These are phyloP conservation scores for Pseudotsuga menziesii DNA, from an alignment of 75 land plant species.

Conservation along the genomic window DNA sequence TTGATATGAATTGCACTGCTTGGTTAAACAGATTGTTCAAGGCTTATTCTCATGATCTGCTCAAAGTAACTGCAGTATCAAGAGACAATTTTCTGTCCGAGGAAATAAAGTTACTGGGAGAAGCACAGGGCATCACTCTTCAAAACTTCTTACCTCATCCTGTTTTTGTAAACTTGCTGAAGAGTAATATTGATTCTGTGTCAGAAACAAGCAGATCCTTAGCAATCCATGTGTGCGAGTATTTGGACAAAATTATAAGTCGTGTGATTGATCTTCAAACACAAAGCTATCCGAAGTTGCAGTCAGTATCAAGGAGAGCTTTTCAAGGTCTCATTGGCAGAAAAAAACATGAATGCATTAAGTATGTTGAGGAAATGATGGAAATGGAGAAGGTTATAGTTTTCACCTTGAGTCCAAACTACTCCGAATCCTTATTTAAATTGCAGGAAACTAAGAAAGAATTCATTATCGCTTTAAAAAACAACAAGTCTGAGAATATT, in stretches of 20 bases:
- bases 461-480: slow-evolving; percentile 12
- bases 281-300: slow-evolving; percentile 14
- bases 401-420: neutral
- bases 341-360: neutral
- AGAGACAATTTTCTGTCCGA: neutral
- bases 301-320: neutral
- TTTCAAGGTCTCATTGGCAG: neutral
- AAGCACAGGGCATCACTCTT: slow-evolving; percentile 11
- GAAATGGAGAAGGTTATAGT: neutral
- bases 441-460: neutral
- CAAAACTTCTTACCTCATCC: neutral
- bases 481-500: slow-evolving; percentile 14
- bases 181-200: too few relatives aligned
- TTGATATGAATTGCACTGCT: slow-evolving; percentile 24
- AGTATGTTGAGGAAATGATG: neutral
- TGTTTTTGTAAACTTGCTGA: too few relatives aligned
- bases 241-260: too few relatives aligned
- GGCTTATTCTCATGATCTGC: neutral
- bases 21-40: slow-evolving; percentile 4
- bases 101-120: slow-evolving; percentile 6
- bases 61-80: neutral
- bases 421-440: neutral
- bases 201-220: too few relatives aligned
- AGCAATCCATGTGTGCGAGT: too few relatives aligned
- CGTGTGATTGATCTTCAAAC: neutral